Conservation (phyloP, 1,284 basidiomycete species). For the Clitocybe nebularis region DNA sequence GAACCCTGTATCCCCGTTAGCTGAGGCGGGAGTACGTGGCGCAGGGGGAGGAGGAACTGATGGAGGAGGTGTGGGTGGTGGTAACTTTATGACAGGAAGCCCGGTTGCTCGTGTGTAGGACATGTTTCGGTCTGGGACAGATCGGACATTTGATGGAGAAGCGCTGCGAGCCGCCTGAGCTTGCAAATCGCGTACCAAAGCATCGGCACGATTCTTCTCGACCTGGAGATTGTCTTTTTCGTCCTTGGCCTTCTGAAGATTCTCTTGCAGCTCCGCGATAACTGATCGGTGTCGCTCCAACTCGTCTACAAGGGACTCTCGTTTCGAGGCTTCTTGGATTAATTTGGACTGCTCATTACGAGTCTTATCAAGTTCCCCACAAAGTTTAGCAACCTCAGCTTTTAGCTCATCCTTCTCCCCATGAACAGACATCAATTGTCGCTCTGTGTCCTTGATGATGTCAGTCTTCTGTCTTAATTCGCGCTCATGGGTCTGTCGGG, state of each 20-base stretch:
- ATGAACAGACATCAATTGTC: constrained; percentile 41
- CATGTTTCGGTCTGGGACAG: constrained; percentile 49
- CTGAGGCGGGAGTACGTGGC: constrained; percentile 44
- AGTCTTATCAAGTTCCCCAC: constrained; percentile 56
- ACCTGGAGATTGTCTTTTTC: constrained; percentile 74
- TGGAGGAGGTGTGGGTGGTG: constrained; percentile 86
- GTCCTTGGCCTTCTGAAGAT: constrained; percentile 71
- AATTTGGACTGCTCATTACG: constrained; percentile 57
- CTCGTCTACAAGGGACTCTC: constrained; percentile 67
- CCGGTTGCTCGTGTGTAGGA: constrained; percentile 55
- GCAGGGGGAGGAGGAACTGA: constrained; percentile 84
- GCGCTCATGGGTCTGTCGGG: constrained; percentile 45
- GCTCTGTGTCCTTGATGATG: constrained; percentile 43
- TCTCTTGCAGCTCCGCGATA: constrained; percentile 72
- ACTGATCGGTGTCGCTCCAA: constrained; percentile 73
- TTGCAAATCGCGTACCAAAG: constrained; percentile 69
- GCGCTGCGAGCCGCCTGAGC: constrained; percentile 64
- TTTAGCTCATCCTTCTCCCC: constrained; percentile 52
- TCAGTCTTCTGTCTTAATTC: constrained; percentile 48
- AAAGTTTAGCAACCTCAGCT: constrained; percentile 50
- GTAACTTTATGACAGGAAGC: constrained; percentile 69
- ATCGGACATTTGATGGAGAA: constrained; percentile 44
- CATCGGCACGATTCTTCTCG: constrained; percentile 70
- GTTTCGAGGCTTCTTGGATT: constrained; percentile 69
- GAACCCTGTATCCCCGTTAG: constrained; percentile 44